Percentiles rank a stretch among this genome's conserved stretches.
phyloP scores from a whole-genome alignment of 805 yeast species.

The Wickerhamiella parazyma region DNA sequence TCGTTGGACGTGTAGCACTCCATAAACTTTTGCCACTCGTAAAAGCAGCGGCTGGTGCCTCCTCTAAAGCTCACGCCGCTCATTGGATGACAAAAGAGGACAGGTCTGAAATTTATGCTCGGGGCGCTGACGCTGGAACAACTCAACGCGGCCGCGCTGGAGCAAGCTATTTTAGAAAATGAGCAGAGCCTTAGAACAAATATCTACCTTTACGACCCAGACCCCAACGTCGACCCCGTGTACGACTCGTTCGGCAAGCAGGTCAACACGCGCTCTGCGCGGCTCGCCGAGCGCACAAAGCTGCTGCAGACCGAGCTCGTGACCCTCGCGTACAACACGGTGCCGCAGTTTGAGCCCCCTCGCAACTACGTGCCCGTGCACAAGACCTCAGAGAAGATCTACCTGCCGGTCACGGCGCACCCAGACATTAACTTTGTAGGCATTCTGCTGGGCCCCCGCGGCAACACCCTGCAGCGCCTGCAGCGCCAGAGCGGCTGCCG shows the following conservation, averaged over 20 bases:
- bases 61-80: slow-evolving; percentile 24
- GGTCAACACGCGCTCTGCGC: slow-evolving; percentile 64
- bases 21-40: slow-evolving; percentile 34
- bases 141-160: slow-evolving; percentile 49
- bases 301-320: slow-evolving; percentile 69
- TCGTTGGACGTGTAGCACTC: slow-evolving; percentile 33
- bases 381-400: slow-evolving; percentile 65
- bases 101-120: not conserved
- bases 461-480: slow-evolving; percentile 67
- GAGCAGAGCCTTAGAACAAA: slow-evolving; percentile 34
- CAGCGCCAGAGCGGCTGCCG: slow-evolving; percentile 80
- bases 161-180: slow-evolving; percentile 69
- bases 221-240: slow-evolving; percentile 42
- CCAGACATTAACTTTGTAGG: slow-evolving; percentile 94
- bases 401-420: slow-evolving; percentile 70
- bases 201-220: not conserved
- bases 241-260: slow-evolving; percentile 77
- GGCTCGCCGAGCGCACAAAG: slow-evolving; percentile 37
- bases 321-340: slow-evolving; percentile 53
- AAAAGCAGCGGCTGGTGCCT: slow-evolving; percentile 36
- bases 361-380: slow-evolving; percentile 58
- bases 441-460: slow-evolving; percentile 84
- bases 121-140: slow-evolving; percentile 62
- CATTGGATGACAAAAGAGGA: slow-evolving; percentile 12
- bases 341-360: slow-evolving; percentile 75